Evolutionary conservation across 495 filamentous ascomycete species (phyloP), one percentile per base, ranked within the genome.

Genomic region (Pseudoneurospora amorphoporcata): DNA sequence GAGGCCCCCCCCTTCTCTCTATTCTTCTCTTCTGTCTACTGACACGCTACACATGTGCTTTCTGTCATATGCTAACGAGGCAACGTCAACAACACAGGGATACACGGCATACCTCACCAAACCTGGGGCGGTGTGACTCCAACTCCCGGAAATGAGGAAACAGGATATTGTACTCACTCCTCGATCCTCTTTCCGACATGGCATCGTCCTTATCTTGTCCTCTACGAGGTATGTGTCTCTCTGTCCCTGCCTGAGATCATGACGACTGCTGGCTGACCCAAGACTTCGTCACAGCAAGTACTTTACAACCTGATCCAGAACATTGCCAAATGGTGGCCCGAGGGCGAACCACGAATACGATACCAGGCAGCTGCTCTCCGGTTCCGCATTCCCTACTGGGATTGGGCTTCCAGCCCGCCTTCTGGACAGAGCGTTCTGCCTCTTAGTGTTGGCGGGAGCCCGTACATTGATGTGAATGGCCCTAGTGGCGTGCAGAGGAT

Each of bases 331-430:
- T 79, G 83, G 40, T 91, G 88, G 78, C 87, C 85, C 4, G 77
- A 77, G 14, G 82, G 83, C 4, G 71, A 80, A 0, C 75, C 81
- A 16, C 79, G 82, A 68, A 78, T 82, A 42, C 79, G 82, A n/a
- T 87, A 88, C 74, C 78, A 80, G 61, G 75, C 75, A 1, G 88
- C 88, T 65, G 88, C 89, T 0, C 69, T 76, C 35, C 81, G 83
- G n/a, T 89, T 90, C 74, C 84, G 90, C 17, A 83, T 89, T 29
- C 90, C 90, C 4, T 92, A 89, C 77, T 91, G 88, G 88, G 90
- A 92, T 73, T 92, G 88, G 89, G 89, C 90, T 38, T 81, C 83
- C 32, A 72, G 72, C 16, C 85, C 87, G n/a, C 81, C 88, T 32
- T 69, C 82, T 1, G 80, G 85, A 70, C 80, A 80, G 72, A 83